Conservation (phyloP, 2,329 filamentous ascomycete genomes). For the Coniochaeta ligniaria region DNA sequence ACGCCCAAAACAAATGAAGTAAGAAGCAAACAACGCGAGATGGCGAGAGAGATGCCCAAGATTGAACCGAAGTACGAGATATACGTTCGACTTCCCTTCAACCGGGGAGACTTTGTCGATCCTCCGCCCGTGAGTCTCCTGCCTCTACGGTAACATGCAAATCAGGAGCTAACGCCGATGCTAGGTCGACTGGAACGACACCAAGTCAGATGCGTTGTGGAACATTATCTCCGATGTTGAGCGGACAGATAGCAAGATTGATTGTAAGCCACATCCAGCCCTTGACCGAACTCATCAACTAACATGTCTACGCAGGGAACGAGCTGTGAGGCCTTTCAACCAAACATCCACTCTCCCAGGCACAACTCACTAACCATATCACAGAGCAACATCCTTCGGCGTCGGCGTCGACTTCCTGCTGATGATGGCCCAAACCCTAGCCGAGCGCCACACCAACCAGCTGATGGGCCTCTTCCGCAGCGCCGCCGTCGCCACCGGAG, state of each 20-base stretch:
- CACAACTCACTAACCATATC: constrained; percentile 11
- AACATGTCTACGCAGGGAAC: constrained; percentile 49
- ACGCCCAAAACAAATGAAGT: background rate
- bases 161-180: background rate
- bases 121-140: constrained; percentile 63
- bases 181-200: constrained; percentile 79
- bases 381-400: constrained; percentile 66
- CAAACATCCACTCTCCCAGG: constrained; percentile 6
- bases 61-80: constrained; percentile 60
- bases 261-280: constrained; percentile 54
- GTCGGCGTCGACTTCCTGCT: constrained; percentile 84
- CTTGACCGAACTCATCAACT: constrained; percentile 4
- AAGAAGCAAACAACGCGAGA: background rate
- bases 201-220: constrained; percentile 86
- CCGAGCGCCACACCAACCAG: constrained; percentile 83
- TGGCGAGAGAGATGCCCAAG: background rate
- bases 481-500: constrained; percentile 46
- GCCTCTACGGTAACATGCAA: background rate
- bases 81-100: constrained; percentile 84
- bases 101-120: constrained; percentile 80
- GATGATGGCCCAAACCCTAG: constrained; percentile 89
- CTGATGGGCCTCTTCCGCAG: constrained; percentile 86
- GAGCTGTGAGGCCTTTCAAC: constrained; percentile 51
- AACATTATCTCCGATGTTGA: constrained; percentile 71
- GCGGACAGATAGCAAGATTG: constrained; percentile 64